Evolutionary conservation across 2,329 filamentous ascomycete species (phyloP), one percentile per base, ranked within the genome.

Genomic region (Penicillium sumatraense): DNA sequence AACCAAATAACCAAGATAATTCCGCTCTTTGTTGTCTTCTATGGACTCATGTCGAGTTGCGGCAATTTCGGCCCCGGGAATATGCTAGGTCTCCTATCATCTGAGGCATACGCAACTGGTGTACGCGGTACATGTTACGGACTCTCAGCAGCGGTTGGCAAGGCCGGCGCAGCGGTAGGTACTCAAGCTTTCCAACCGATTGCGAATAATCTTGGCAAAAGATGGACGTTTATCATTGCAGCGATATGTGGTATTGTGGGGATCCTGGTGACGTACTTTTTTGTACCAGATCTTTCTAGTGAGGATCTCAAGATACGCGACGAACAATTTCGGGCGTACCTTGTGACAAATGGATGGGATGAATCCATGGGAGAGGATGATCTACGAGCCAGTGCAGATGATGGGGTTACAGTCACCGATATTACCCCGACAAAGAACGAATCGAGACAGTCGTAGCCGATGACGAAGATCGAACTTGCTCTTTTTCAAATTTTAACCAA

Each of bases 221-320:
- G 71, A 29, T 81, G 78, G 78, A 82, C 80, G 0, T 82, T 82
- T 46, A 81, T 83, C 55, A 77, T 82, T 48, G 80, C 80, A 8
- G 80, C 80, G 1, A 80, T 82, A 27, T 80, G 77, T 49, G 80
- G 79, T 14, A 73, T 82, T 11, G 72, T 71, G 0, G 80, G 80
- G 0, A 70, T 82, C 9, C 26, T 79, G 5, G 78, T 82, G 4
- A 81, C 79, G 0, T 80, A 67, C 46, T 74, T 81, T 59, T 81
- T 81, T 45, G 70, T 82, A 1, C 77, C 78, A 1, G 69, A 80
- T 60, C 57, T 81, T 18, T 75, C 69, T 1, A 78, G 77, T 9
- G 78, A 80, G 41, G 78, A 82, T 65, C 64, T 82, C 21, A 62
- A 66, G 3, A 54, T 71, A 9, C 72, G 73, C 35, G 80, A 82